Evolutionary conservation across 2,329 filamentous ascomycete species (phyloP).

Genomic region (Coniochaeta ligniaria): DNA sequence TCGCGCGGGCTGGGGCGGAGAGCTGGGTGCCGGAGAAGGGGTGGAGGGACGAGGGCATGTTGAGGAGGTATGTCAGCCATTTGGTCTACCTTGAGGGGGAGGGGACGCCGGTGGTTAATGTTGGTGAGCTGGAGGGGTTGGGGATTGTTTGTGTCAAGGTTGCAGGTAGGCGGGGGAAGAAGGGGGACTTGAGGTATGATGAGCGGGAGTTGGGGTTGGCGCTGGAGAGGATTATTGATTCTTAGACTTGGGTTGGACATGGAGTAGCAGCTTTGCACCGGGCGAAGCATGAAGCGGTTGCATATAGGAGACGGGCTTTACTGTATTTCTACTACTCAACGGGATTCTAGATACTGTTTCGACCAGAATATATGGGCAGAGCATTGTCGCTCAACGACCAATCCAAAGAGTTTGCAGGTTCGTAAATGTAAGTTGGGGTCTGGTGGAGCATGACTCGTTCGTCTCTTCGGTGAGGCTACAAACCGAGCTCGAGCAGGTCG

Average conservation of each 20-base stretch:
- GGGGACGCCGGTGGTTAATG: constrained; percentile 64
- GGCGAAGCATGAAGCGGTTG: background rate
- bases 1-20: constrained; percentile 66
- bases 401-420: too few species aligned
- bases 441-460: background rate
- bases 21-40: constrained; percentile 41
- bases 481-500: background rate
- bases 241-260: background rate
- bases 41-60: constrained; percentile 36
- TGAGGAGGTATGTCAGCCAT: constrained; percentile 68
- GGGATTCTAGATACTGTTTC: too few species aligned
- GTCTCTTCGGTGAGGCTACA: background rate
- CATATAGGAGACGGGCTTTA: too few species aligned
- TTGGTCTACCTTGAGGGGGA: constrained; percentile 68
- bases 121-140: constrained; percentile 49
- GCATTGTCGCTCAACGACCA: too few species aligned
- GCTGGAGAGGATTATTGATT: constrained; percentile 61
- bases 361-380: too few species aligned
- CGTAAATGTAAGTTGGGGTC: too few species aligned
- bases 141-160: constrained; percentile 74
- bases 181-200: constrained; percentile 62
- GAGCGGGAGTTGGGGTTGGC: constrained; percentile 66
- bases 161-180: constrained; percentile 58
- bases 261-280: background rate
- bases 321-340: too few species aligned